A percentile compares a stretch with the other conserved stretches of the same genome.
Conservation (phyloP, 176 grass and related monocot genomes). For the Dactylis glomerata region DNA sequence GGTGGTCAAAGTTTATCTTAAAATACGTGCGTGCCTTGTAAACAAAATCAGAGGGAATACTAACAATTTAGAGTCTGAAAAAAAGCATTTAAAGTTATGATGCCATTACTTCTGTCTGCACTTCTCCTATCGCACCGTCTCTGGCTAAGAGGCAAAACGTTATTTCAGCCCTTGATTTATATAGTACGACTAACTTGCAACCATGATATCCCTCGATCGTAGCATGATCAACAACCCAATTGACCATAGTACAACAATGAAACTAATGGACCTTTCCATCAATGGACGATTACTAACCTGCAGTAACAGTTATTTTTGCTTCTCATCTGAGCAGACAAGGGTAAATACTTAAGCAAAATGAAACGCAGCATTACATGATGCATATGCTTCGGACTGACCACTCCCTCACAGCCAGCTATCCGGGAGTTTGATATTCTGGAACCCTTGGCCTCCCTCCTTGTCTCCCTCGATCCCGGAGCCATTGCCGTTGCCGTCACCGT, state of each 20-base stretch:
- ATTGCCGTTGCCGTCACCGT: not conserved
- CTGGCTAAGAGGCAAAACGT: too few species aligned
- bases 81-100: not conserved
- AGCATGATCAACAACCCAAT: too few species aligned
- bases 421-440: slow-evolving; percentile 76
- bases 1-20: too few species aligned
- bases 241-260: too few species aligned
- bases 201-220: too few species aligned
- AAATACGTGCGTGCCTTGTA: too few species aligned
- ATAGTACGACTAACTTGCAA: too few species aligned
- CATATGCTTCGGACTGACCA: not conserved
- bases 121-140: too few species aligned
- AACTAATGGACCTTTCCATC: not conserved
- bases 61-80: too few species aligned
- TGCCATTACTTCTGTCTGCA: not conserved
- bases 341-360: not conserved
- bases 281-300: not conserved
- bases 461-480: not conserved
- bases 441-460: not conserved
- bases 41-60: too few species aligned
- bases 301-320: not conserved
- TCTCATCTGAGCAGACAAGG: not conserved
- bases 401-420: slow-evolving; percentile 66
- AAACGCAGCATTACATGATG: not conserved
- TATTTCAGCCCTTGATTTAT: too few species aligned